These are phyloP conservation scores for Cladosporium sp. DNA, from an alignment of 2,329 filamentous ascomycete genomes.

Conservation along the genomic window DNA sequence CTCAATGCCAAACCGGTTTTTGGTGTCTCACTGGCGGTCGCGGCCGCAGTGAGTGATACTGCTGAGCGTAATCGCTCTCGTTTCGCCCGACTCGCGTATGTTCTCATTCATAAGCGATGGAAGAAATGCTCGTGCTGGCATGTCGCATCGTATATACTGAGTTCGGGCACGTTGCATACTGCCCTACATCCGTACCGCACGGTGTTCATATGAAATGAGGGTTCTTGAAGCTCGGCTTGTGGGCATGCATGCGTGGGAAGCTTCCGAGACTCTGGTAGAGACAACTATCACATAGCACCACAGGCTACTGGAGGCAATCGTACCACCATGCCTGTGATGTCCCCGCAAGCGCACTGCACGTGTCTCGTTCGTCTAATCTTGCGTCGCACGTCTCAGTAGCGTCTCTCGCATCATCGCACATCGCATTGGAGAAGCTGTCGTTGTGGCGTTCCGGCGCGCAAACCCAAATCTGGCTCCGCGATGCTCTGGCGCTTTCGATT, in stretches of 20 bases:
- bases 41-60: neutral
- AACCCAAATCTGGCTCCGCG: neutral
- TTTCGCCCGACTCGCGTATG: too few relatives aligned
- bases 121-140: neutral
- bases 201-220: too few relatives aligned
- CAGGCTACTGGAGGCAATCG: neutral
- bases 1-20: constrained; percentile 1
- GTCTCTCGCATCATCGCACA: neutral
- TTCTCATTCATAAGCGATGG: too few relatives aligned
- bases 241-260: neutral
- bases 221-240: neutral
- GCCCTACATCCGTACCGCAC: too few relatives aligned
- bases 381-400: too few relatives aligned
- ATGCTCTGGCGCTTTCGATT: neutral
- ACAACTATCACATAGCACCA: constrained; percentile 4
- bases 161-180: neutral
- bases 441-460: neutral
- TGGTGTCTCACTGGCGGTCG: neutral
- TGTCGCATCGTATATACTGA: neutral
- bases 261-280: constrained; percentile 3
- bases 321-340: neutral
- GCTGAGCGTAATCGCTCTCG: too few relatives aligned
- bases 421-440: neutral
- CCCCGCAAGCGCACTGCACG: neutral
- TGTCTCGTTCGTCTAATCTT: too few relatives aligned